A percentile compares a stretch with the other conserved stretches of the same genome.
phyloP scores from a whole-genome alignment of 2,329 filamentous ascomycete genomes.

The Colletotrichum musae region DNA sequence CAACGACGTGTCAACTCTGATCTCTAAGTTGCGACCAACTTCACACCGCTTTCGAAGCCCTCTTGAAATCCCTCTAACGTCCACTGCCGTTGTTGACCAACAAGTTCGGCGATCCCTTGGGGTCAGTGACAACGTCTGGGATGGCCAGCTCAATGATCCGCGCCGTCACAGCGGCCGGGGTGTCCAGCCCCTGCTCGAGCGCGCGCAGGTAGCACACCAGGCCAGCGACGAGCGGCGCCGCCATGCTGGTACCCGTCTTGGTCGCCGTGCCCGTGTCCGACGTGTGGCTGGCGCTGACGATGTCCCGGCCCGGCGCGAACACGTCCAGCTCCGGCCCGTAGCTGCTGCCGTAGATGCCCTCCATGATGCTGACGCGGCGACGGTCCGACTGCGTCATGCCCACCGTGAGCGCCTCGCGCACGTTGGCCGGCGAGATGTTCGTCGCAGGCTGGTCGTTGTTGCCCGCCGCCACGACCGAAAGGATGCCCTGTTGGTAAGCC shows the following conservation, averaged over 20 bases:
- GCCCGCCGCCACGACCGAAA: constrained; percentile 69
- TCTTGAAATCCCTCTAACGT: neutral
- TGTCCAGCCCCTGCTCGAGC: constrained; percentile 52
- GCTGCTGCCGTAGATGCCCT: constrained; percentile 58
- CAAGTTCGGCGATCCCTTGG: constrained; percentile 57
- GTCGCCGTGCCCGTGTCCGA: constrained; percentile 56
- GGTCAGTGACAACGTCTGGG: constrained; percentile 53
- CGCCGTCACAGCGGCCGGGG: constrained; percentile 58
- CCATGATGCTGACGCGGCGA: constrained; percentile 54
- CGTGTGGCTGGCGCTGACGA: constrained; percentile 63
- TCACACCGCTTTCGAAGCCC: neutral
- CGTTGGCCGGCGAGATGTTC: constrained; percentile 62
- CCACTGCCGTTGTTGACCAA: constrained; percentile 62
- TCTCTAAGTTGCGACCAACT: no score
- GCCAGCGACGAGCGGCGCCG: constrained; percentile 72
- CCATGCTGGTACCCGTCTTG: constrained; percentile 75
- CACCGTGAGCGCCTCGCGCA: constrained; percentile 46
- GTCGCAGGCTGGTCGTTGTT: constrained; percentile 57
- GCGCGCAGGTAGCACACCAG: constrained; percentile 66
- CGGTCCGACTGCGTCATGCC: constrained; percentile 44
- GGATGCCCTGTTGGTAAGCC: constrained; percentile 62
- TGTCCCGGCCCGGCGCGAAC: constrained; percentile 41
- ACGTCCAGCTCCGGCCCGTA: constrained; percentile 46
- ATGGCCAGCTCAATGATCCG: constrained; percentile 59
- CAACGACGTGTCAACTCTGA: no score